A percentile compares a stretch with the other conserved stretches of the same genome.
Conservation (phyloP, 2,329 filamentous ascomycete species). For the Penicillium carneum region DNA sequence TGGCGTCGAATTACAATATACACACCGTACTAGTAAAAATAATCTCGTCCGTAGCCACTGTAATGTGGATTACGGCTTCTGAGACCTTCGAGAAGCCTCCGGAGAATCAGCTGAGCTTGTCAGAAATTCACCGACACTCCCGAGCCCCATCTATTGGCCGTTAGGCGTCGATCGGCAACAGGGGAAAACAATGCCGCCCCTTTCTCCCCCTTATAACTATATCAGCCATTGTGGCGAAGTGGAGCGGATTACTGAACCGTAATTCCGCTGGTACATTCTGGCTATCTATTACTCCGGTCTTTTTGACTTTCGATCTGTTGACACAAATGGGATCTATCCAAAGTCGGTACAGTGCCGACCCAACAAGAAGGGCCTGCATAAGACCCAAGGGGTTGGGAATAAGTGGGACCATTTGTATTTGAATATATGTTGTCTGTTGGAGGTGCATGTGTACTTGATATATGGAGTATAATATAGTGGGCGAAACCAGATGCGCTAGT, state of each 20-base stretch:
- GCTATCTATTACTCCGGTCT: background rate
- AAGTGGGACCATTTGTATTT: slow-evolving; percentile 35
- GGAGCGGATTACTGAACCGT: background rate
- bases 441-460: background rate
- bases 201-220: slow-evolving; percentile 10
- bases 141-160: slow-evolving; percentile 27
- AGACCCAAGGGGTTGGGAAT: slow-evolving; percentile 34
- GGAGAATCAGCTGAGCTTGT: slow-evolving; percentile 35
- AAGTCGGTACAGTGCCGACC: slow-evolving; percentile 39
- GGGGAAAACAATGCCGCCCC: slow-evolving; percentile 18
- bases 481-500: slow-evolving; percentile 15
- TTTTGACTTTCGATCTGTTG: background rate
- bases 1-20: slow-evolving; percentile 15
- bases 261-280: slow-evolving; percentile 1
- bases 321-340: slow-evolving; percentile 22
- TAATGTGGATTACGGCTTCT: slow-evolving; percentile 15
- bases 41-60: background rate
- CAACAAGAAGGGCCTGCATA: slow-evolving; percentile 31
- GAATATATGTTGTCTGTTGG: background rate
- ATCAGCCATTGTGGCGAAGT: slow-evolving; percentile 10
- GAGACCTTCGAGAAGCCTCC: slow-evolving; percentile 32
- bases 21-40: slow-evolving; percentile 14
- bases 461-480: background rate
- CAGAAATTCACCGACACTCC: slow-evolving; percentile 39
- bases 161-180: slow-evolving; percentile 28